Base-by-base conservation (phyloP, 768 basidiomycete species). In the Auriscalpium vulgare region DNA sequence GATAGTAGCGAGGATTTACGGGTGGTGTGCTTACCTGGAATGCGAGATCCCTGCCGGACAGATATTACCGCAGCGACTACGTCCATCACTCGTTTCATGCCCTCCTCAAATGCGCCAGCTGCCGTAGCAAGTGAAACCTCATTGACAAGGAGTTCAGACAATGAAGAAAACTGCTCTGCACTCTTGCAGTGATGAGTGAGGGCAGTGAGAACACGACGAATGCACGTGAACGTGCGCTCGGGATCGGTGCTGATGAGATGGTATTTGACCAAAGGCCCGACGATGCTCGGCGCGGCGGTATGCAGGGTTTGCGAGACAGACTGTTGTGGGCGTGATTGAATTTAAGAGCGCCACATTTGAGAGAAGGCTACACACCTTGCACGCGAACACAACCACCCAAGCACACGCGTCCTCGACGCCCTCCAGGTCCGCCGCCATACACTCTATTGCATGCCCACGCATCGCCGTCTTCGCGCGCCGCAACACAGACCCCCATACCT, bases 241-340 rank as follows among this genome's bases (percentile, higher is more conserved):
- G 75, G 69, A 36, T 67, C 64, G 46, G 73, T 66, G 62, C 62
- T 67, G 1, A 68, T 64, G 17, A 88, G 71, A 62, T 89, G 77
- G 58, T 75, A 78, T 10, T 74, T 69, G 14, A 95, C 56, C 3
- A 94, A 69, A 0, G 80, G 76, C 2, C 68, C 60, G 11, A 93
- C 71, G 43, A 94, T 75, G 3, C 84, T 81, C 7, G 81, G 62
- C 0, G 89, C 80, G 51, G 82, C 78, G 1, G 90, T 89, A 66
- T 95, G 93, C 34, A 97, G 71, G 0, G 85, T 86, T 69, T 87
- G 85, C 9, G 87, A 85, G 49, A 90, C 84, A n/a, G 86, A 88
- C 90, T 91, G 60, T 40, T 56, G 29, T 51, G 61, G 53, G 48
- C 60, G 29, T 29, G 7, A 36, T 52, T 35, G 17, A 13, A 21